These are phyloP conservation scores for Boletus sensibilis DNA, from an alignment of 768 basidiomycete genomes.

Conservation along the genomic window DNA sequence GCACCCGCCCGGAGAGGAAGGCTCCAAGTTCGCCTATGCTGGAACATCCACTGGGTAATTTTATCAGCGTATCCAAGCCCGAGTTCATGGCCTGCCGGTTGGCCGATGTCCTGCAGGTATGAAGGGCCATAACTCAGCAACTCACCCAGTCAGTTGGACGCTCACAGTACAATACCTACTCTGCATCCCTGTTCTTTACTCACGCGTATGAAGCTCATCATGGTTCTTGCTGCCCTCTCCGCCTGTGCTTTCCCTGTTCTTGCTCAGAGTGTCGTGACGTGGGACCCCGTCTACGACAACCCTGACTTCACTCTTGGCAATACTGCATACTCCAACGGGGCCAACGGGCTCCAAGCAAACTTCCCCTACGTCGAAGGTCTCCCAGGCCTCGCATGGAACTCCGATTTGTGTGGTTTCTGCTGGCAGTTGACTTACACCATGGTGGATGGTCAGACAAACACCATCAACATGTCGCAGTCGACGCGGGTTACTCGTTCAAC, in stretches of 20 bases:
- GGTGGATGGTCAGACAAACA: conserved; percentile 26
- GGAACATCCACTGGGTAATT: neutral
- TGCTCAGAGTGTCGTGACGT: neutral
- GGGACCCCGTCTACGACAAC: conserved; percentile 29
- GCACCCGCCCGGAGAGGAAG: neutral
- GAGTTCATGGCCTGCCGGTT: neutral
- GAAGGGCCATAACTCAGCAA: neutral
- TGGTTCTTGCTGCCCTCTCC: neutral
- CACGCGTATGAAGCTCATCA: neutral
- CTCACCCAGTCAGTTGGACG: neutral
- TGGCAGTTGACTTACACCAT: conserved; percentile 53
- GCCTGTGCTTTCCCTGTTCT: neutral
- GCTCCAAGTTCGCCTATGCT: neutral
- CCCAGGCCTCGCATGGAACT: conserved; percentile 39
- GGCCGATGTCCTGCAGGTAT: neutral
- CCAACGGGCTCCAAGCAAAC: conserved; percentile 32
- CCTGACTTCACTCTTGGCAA: conserved; percentile 19
- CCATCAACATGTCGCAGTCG: neutral
- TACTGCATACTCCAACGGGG: conserved; percentile 38
- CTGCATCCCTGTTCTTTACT: neutral
- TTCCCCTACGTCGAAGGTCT: conserved; percentile 35
- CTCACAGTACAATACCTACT: neutral
- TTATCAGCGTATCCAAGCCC: neutral
- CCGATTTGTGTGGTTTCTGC: conserved; percentile 55
- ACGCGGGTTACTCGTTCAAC: neutral